These are phyloP conservation scores for Solidago caesia DNA, from an alignment of 129 eudicot genomes.

Conservation along the genomic window DNA sequence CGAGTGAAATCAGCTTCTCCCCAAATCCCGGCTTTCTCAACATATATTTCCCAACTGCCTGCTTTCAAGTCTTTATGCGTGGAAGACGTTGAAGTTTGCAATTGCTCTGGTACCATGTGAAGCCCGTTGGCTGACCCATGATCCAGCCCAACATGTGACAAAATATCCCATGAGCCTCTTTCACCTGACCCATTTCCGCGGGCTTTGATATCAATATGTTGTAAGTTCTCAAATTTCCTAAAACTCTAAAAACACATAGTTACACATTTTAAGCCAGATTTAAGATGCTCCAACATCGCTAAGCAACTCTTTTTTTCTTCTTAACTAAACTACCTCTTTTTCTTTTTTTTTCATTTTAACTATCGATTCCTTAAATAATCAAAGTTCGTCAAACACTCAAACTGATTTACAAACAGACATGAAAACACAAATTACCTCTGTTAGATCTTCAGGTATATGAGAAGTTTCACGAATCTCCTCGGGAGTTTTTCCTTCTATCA, in stretches of 20 bases:
- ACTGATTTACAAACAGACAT: background rate
- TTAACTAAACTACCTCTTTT: too few relatives aligned
- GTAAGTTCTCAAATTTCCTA: slow-evolving; percentile 44
- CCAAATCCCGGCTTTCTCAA: slow-evolving; percentile 78
- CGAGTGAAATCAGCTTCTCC: slow-evolving; percentile 63
- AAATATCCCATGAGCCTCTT: slow-evolving; percentile 59
- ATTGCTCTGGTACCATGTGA: slow-evolving; percentile 66
- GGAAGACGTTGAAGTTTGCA: slow-evolving; percentile 50
- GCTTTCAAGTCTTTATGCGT: slow-evolving; percentile 54
- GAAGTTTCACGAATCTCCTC: slow-evolving; percentile 91
- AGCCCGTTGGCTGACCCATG: too few relatives aligned
- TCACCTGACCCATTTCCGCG: slow-evolving; percentile 49
- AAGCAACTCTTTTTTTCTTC: too few relatives aligned
- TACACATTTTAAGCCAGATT: too few relatives aligned
- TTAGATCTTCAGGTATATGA: slow-evolving; percentile 88
- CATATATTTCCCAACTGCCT: slow-evolving; percentile 66
- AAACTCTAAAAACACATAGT: too few relatives aligned
- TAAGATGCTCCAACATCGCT: too few relatives aligned
- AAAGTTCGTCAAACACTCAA: too few relatives aligned
- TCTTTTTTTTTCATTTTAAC: too few relatives aligned
- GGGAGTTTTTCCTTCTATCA: slow-evolving; percentile 89
- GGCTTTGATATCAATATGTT: slow-evolving; percentile 59
- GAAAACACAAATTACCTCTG: slow-evolving; percentile 78
- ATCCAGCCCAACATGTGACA: slow-evolving; percentile 61
- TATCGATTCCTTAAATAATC: too few relatives aligned